Base-by-base conservation (phyloP, 2,329 filamentous ascomycete genomes). In the Coleophoma eucalyptorum region DNA sequence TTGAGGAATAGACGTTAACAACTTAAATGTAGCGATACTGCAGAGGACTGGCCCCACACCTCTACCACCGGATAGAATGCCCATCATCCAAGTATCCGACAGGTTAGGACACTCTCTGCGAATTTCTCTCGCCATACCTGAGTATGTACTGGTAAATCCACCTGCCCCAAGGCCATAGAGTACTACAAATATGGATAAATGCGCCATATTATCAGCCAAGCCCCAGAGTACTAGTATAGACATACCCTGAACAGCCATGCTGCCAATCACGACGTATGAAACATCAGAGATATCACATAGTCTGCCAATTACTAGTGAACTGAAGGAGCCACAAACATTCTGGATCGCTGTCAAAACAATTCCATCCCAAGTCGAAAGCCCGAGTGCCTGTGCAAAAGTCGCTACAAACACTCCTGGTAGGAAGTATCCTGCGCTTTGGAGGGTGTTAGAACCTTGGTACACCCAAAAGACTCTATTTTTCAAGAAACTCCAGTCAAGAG, bases 41-140 rank as follows among this genome's bases (percentile, higher is more conserved):
- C 70, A 78, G 2, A 70, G 69, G 38, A 84, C 72, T 55, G 84
- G 85, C 1, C 83, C 83, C 2, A 86, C 68, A 0, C 83, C 83
- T 38, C 83, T 70, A 1, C 80, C 82, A 13, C 78, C 75, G 12
- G 79, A 77, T 74, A 85, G 81, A 46, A 68, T 56, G 3, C 62
- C 62, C 44, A 67, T 57, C 3, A 67, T 55, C 11, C 59, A 55
- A 1, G 69, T 70, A 5, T 42, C 34, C n/a, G 49, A 48, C 18
- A 50, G 43, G 37, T 20, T 18, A 35, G 37, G 41, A 32, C 49
- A 34, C 16, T 35, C 37, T 16, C 16, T 34, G 19, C 26, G 31
- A 15, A 55, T 18, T 26, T 40, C 45, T 21, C 47, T 49, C 16
- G 46, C 35, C 52, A 65, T 61, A 11, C 67, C 68, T 15, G 62